A percentile compares a stretch with the other conserved stretches of the same genome.
phyloP scores from a whole-genome alignment of 768 basidiomycete genomes.

The Mycena latifolia region DNA sequence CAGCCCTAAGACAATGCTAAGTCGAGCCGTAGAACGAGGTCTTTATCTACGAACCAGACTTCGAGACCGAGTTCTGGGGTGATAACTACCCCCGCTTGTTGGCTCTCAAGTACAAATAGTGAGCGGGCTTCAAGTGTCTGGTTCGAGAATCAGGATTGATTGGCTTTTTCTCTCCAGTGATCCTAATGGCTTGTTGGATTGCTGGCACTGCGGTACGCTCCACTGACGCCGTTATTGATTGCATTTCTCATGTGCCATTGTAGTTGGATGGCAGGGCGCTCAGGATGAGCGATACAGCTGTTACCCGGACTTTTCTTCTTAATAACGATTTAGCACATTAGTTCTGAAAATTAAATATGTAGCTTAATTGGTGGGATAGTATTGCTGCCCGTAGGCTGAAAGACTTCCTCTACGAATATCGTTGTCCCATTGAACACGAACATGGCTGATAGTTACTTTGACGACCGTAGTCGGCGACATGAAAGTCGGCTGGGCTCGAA shows the following conservation, averaged over 20 bases:
- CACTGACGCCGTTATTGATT: constrained; percentile 7
- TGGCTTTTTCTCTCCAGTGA: constrained; percentile 37
- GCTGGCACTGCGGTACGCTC: constrained; percentile 50
- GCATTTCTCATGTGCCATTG: constrained; percentile 9
- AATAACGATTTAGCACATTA: constrained; percentile 9
- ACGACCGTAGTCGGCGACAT: constrained; percentile 2
- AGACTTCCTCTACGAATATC: constrained; percentile 4
- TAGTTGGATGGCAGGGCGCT: constrained; percentile 24
- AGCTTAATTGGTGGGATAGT: background rate
- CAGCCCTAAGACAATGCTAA: constrained; percentile 13
- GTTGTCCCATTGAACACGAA: constrained; percentile 3
- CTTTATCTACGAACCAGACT: constrained; percentile 34
- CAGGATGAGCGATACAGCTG: constrained; percentile 21
- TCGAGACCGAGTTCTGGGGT: constrained; percentile 50
- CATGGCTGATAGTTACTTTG: background rate
- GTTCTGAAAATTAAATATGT: constrained; percentile 7
- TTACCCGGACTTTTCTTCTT: constrained; percentile 21
- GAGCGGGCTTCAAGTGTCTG: constrained; percentile 24
- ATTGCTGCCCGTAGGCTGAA: constrained; percentile 3
- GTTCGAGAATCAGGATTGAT: background rate
- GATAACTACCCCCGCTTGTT: constrained; percentile 46
- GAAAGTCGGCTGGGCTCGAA: constrained; percentile 9
- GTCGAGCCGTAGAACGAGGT: constrained; percentile 15
- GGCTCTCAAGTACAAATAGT: constrained; percentile 49
- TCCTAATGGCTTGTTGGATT: constrained; percentile 45